Evolutionary conservation across 2,329 filamentous ascomycete species (phyloP), one percentile per base, ranked within the genome.

Genomic region (Ophiostoma himal-ulmi): DNA sequence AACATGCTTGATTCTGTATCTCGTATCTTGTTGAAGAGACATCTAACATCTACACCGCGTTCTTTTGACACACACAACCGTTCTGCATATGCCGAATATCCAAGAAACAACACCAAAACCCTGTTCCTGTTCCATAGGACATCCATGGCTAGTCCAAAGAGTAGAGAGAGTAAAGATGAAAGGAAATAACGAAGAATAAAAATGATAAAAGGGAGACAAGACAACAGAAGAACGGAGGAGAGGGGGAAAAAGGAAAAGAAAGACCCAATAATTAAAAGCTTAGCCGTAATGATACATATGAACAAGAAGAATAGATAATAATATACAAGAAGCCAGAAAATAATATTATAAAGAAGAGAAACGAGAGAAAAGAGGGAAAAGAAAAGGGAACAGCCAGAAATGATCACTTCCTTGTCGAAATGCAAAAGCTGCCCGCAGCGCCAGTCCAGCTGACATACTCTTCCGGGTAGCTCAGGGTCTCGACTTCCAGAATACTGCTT

Each of bases 361-460:
- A n/a, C 22, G 3, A 54, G 22, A 54, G n/a, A 3, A 62, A 20
- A 22, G 3, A 54, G 22, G 22, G n/a, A 3, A 62, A 20, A 22
- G 2, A 62, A 8, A 37, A 22, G 14, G 3, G 57, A 17, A 37
- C 1, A 4, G 39, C 30, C 30, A 65, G 10, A 66, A 44, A 26
- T 17, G 10, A 39, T 75, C 77, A 82, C 77, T 93, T 92, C 80
- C 92, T 92, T 14, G 87, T 93, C 71, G 94, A 93, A 77, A 98
- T 91, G 78, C 91, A 98, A 80, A 95, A 99, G 70, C 89, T 87
- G 37, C 94, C 94, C 36, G 89, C 89, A 68, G 89, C 88, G 74
- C 91, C 90, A 17, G 92, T 94, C 95, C 95, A 99, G 80, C 93
- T 97, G 74, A 99, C 95, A 77, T 92, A 95, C 14, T 83, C 84